Evolutionary conservation across 2,329 filamentous ascomycete genomes (phyloP).

Genomic region (Botrytis fragariae): DNA sequence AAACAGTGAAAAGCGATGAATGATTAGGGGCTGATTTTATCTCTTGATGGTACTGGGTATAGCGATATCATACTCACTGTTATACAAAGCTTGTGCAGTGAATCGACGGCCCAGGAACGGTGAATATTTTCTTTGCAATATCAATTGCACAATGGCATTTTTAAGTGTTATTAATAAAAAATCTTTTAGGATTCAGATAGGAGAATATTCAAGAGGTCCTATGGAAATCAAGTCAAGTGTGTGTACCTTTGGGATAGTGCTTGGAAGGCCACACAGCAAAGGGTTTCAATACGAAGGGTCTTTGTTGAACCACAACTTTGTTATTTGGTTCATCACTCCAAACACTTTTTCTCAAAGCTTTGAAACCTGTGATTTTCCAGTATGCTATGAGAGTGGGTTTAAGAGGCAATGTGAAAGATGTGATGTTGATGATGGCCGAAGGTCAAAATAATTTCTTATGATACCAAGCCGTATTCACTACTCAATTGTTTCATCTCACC

Average conservation of each 20-base stretch:
- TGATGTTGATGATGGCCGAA: background rate
- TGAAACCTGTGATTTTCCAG: no score
- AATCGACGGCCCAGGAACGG: background rate
- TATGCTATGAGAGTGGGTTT: background rate
- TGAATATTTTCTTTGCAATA: background rate
- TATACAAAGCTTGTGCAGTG: background rate
- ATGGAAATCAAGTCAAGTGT: background rate
- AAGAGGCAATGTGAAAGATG: background rate
- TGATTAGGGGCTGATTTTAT: rapidly evolving
- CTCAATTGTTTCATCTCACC: background rate
- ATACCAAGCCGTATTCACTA: background rate
- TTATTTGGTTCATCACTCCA: background rate
- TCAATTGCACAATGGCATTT: background rate
- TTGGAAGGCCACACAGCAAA: background rate
- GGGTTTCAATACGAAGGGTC: background rate
- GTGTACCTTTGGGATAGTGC: background rate
- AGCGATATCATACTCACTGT: background rate
- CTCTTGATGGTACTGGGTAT: background rate
- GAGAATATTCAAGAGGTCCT: background rate
- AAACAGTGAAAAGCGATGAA: background rate
- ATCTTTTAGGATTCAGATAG: no score
- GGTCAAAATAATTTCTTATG: background rate
- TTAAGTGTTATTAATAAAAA: no score
- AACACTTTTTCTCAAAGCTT: no score
- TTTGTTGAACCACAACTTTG: background rate